Conservation (phyloP, 345 rosid species). For the Raphanus raphanistrum region DNA sequence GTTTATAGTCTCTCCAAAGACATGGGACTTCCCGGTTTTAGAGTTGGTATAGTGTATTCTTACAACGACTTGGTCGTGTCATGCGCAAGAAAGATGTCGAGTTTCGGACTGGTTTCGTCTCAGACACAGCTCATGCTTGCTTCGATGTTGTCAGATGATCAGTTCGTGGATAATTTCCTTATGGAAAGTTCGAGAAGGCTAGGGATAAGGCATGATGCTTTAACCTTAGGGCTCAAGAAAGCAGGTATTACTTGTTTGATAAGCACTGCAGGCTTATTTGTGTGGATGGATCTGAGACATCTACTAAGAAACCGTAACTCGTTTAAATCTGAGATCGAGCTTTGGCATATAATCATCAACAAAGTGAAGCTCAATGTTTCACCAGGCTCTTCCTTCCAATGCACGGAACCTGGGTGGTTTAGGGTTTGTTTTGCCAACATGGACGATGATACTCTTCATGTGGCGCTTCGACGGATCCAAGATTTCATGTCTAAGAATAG, state of each 20-base stretch:
- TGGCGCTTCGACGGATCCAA: slow-evolving; percentile 59
- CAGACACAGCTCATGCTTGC: slow-evolving; percentile 75
- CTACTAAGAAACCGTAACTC: slow-evolving; percentile 50
- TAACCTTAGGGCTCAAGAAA: slow-evolving; percentile 51
- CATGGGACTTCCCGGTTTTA: slow-evolving; percentile 84
- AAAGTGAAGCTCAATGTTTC: slow-evolving; percentile 81
- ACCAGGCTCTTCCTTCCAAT: slow-evolving; percentile 73
- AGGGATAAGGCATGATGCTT: slow-evolving; percentile 44
- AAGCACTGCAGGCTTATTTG: slow-evolving; percentile 67
- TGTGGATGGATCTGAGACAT: slow-evolving; percentile 80
- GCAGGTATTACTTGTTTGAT: slow-evolving; percentile 55
- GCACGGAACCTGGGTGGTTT: slow-evolving; percentile 84
- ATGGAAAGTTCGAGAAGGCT: slow-evolving; percentile 58
- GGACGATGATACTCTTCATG: slow-evolving; percentile 59
- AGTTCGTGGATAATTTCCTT: slow-evolving; percentile 50
- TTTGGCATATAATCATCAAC: slow-evolving; percentile 64
- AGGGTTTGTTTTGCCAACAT: slow-evolving; percentile 89
- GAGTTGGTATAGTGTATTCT: slow-evolving; percentile 80
- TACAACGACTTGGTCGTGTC: slow-evolving; percentile 63
- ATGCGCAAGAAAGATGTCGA: slow-evolving; percentile 81
- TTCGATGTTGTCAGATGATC: slow-evolving; percentile 67
- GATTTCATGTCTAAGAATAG: slow-evolving; percentile 42
- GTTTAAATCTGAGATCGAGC: slow-evolving; percentile 48
- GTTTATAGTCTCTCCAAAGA: slow-evolving; percentile 88
- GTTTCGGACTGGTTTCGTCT: slow-evolving; percentile 78